These are phyloP conservation scores for Pseudogymnoascus sp. DNA, from an alignment of 2,329 filamentous ascomycete genomes.

Conservation along the genomic window DNA sequence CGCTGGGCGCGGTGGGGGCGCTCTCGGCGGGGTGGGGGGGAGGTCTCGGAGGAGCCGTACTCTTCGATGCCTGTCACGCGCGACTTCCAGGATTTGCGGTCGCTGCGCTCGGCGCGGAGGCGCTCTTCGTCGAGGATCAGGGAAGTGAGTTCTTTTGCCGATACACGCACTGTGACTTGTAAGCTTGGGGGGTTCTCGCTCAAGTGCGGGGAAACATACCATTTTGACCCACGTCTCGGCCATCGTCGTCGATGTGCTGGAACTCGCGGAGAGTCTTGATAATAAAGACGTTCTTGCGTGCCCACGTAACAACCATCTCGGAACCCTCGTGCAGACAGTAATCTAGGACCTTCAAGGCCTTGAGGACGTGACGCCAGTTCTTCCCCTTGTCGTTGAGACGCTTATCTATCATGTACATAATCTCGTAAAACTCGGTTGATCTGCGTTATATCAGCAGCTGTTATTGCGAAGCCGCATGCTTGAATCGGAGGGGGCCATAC, in stretches of 20 bases:
- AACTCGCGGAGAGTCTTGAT: slow-evolving; percentile 98
- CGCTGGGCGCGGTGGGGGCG: slow-evolving; percentile 41
- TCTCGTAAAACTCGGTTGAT: slow-evolving; percentile 96
- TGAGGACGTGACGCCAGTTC: slow-evolving; percentile 97
- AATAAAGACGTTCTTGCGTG: slow-evolving; percentile 94
- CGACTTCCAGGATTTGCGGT: slow-evolving; percentile 93
- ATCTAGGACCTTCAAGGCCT: slow-evolving; percentile 94
- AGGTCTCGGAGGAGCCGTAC: slow-evolving; percentile 42
- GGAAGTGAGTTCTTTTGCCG: slow-evolving; percentile 89
- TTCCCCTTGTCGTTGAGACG: slow-evolving; percentile 98
- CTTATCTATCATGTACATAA: slow-evolving; percentile 99
- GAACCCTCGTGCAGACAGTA: slow-evolving; percentile 97
- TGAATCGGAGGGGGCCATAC: slow-evolving; percentile 45
- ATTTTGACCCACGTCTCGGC: slow-evolving; percentile 90
- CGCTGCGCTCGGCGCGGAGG: slow-evolving; percentile 78
- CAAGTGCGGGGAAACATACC: slow-evolving; percentile 48
- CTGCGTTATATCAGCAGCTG: slow-evolving; percentile 29
- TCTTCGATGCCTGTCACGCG: slow-evolving; percentile 91
- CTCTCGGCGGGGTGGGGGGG: slow-evolving; percentile 37
- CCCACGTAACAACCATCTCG: slow-evolving; percentile 94
- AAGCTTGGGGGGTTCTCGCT: slow-evolving; percentile 18
- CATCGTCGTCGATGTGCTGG: slow-evolving; percentile 91
- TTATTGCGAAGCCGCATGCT: neutral
- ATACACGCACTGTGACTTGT: slow-evolving; percentile 68
- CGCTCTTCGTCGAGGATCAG: slow-evolving; percentile 91